Percentiles rank a stretch among this genome's conserved stretches.
Conservation (phyloP, 768 basidiomycete species). For the Lentinula lateritia region DNA sequence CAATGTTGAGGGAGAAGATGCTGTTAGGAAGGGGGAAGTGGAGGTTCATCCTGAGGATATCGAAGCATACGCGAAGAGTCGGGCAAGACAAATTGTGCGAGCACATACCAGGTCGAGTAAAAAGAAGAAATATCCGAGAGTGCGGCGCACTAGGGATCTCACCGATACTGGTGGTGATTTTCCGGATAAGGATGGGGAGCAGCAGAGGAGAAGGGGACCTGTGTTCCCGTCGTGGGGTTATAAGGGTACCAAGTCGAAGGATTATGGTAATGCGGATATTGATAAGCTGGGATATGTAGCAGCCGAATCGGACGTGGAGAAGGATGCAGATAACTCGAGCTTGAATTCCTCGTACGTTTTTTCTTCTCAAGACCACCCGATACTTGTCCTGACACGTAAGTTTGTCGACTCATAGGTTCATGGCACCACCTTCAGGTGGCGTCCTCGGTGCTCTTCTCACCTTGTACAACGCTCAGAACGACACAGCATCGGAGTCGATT, state of each 20-base stretch:
- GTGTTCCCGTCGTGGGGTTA: background rate
- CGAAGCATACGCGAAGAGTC: background rate
- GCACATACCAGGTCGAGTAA: background rate
- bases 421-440: background rate
- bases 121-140: background rate
- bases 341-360: background rate
- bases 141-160: background rate
- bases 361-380: background rate
- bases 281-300: background rate
- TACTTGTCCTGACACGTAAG: background rate
- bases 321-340: background rate
- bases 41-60: background rate
- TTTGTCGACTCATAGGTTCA: background rate
- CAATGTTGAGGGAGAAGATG: background rate
- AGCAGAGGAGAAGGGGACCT: background rate
- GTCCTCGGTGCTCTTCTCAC: conserved; percentile 6
- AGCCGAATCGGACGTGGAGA: background rate
- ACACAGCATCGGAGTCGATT: background rate
- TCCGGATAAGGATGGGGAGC: background rate
- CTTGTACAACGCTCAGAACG: conserved; percentile 4
- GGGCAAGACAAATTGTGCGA: background rate
- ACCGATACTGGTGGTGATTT: background rate
- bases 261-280: conserved; percentile 4
- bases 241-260: background rate
- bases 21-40: background rate